Conservation (phyloP, 2,329 filamentous ascomycete genomes). For the Hypoxylon sp. region DNA sequence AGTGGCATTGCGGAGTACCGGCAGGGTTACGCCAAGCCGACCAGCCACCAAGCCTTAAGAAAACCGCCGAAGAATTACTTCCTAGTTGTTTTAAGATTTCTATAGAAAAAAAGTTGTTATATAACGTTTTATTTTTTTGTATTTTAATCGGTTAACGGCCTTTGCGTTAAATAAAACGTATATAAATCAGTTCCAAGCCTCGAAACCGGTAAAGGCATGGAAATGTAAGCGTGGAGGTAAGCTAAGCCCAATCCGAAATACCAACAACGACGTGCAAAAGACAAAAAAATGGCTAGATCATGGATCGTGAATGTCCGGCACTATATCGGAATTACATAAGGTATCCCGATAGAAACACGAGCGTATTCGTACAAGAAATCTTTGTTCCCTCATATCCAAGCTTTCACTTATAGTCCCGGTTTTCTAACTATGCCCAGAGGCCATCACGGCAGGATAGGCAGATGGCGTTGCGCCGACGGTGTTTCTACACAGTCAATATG, state of each 20-base stretch:
- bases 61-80: slow-evolving; percentile 30
- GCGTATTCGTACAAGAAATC: slow-evolving; percentile 30
- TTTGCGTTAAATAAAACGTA: too few relatives aligned
- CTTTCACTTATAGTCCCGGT: too few relatives aligned
- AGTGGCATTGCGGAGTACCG: slow-evolving; percentile 35
- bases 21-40: slow-evolving; percentile 34
- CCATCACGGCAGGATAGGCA: too few relatives aligned
- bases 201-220: slow-evolving; percentile 11
- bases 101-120: too few relatives aligned
- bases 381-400: too few relatives aligned
- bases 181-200: slow-evolving; percentile 24
- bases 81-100: too few relatives aligned
- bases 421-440: slow-evolving; percentile 13
- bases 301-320: too few relatives aligned
- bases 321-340: slow-evolving; percentile 34
- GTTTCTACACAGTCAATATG: too few relatives aligned
- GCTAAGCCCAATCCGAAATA: slow-evolving; percentile 15
- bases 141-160: too few relatives aligned
- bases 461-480: too few relatives aligned
- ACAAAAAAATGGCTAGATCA: too few relatives aligned
- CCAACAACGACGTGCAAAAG: slow-evolving; percentile 25
- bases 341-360: slow-evolving; percentile 7
- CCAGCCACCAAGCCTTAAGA: slow-evolving; percentile 27
- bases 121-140: too few relatives aligned
- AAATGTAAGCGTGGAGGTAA: slow-evolving; percentile 4